Percentiles rank a stretch among this genome's conserved stretches.
Conservation (phyloP, 257 asterid genomes). For the Primulina tabacum region DNA sequence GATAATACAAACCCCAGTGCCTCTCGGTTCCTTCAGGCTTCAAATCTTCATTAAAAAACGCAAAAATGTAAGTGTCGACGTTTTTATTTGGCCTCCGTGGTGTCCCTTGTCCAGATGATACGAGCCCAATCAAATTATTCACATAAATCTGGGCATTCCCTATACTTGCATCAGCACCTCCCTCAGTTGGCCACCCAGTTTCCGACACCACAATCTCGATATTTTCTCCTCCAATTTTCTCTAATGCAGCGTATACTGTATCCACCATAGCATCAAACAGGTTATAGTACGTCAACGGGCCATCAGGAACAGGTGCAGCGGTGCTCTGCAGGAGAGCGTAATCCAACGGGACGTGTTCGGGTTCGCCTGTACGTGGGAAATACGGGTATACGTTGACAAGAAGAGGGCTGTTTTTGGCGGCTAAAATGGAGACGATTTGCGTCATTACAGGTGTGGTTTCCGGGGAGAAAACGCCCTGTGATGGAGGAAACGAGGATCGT, state of each 20-base stretch:
- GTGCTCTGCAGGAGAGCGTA: too few species aligned
- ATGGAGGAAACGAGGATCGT: conserved; percentile 40
- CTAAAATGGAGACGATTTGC: conserved; percentile 17
- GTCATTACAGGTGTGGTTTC: background rate
- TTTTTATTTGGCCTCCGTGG: too few species aligned
- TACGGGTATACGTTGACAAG: conserved; percentile 32
- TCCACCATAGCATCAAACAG: conserved; percentile 53
- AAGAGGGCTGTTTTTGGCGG: background rate
- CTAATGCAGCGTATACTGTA: conserved; percentile 38
- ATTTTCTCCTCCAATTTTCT: conserved; percentile 30
- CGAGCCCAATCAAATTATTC: too few species aligned
- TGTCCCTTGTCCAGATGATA: too few species aligned
- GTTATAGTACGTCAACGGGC: conserved; percentile 26
- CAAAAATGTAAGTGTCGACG: too few species aligned
- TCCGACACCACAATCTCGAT: conserved; percentile 44
- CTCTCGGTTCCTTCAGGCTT: too few species aligned
- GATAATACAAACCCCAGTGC: too few species aligned
- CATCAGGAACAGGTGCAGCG: background rate
- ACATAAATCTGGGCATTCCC: too few species aligned
- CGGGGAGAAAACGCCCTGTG: conserved; percentile 19
- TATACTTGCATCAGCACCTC: conserved; percentile 29
- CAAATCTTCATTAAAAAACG: too few species aligned
- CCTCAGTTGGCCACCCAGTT: conserved; percentile 64
- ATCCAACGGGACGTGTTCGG: background rate
- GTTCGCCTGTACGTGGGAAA: conserved; percentile 20